Conservation (phyloP, 768 basidiomycete genomes). For the Rhizopogon salebrosus region DNA sequence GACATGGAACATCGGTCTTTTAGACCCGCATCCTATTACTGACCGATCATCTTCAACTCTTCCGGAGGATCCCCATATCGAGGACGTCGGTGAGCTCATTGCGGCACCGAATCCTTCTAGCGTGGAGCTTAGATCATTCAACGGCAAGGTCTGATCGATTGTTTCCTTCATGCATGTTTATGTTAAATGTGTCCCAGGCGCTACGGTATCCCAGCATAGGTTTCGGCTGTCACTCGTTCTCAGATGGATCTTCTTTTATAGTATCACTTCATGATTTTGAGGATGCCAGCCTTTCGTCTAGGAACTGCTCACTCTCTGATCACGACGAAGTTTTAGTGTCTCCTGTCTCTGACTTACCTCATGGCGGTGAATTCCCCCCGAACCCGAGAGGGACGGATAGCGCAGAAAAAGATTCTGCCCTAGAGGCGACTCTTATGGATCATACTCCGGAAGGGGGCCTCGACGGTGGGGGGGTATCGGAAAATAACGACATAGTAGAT, state of each 20-base stretch:
- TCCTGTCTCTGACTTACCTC: background rate
- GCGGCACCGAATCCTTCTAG: background rate
- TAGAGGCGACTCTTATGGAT: background rate
- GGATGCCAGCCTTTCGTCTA: background rate
- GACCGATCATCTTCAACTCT: background rate
- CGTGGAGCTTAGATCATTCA: background rate
- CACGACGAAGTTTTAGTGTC: background rate
- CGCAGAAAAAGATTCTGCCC: background rate
- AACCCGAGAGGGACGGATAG: background rate
- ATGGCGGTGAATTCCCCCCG: background rate
- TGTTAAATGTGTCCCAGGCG: background rate
- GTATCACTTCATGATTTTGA: background rate
- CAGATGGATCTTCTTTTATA: background rate
- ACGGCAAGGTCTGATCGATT: background rate
- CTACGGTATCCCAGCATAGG: background rate
- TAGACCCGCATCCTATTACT: background rate
- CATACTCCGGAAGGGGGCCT: background rate
- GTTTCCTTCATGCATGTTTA: background rate
- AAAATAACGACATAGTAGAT: background rate
- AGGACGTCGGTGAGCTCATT: background rate
- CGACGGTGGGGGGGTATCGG: background rate
- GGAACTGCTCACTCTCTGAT: no score
- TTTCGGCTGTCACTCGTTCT: background rate
- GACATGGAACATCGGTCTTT: background rate
- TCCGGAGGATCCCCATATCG: background rate